phyloP scores from a whole-genome alignment of 2,329 filamentous ascomycete species.

The Mycosphaerella sp. region DNA sequence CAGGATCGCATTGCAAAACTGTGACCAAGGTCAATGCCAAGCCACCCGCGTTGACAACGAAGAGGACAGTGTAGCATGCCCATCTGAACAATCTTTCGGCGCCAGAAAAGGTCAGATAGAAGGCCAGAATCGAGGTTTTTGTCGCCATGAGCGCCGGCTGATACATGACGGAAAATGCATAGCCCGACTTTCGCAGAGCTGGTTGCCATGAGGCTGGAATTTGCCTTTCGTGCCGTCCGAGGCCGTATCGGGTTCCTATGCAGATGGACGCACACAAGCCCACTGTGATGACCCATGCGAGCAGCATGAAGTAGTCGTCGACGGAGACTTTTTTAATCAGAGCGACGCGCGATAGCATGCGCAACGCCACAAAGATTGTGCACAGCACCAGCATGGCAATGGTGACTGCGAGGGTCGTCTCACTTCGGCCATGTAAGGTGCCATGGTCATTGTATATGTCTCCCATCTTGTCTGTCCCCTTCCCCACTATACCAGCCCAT shows the following conservation, averaged over 20 bases:
- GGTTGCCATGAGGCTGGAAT: slow-evolving; percentile 48
- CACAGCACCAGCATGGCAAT: slow-evolving; percentile 61
- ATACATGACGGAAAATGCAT: slow-evolving; percentile 57
- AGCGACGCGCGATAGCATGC: slow-evolving; percentile 64
- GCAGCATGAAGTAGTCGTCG: slow-evolving; percentile 75
- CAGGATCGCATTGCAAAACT: slow-evolving; percentile 75
- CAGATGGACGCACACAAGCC: slow-evolving; percentile 62
- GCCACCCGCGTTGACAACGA: slow-evolving; percentile 72
- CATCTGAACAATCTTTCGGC: slow-evolving; percentile 70
- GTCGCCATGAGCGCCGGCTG: slow-evolving; percentile 86
- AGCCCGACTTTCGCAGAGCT: slow-evolving; percentile 52
- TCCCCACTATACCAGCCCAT: slow-evolving; percentile 15
- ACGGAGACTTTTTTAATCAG: slow-evolving; percentile 65
- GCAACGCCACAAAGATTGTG: slow-evolving; percentile 66
- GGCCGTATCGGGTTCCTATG: slow-evolving; percentile 56
- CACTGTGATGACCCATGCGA: slow-evolving; percentile 69
- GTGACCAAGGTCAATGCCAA: slow-evolving; percentile 76
- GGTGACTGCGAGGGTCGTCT: slow-evolving; percentile 62
- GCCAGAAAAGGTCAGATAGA: slow-evolving; percentile 77
- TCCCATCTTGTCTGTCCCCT: slow-evolving; percentile 16
- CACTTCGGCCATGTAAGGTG: slow-evolving; percentile 29
- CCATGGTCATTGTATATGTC: slow-evolving; percentile 22
- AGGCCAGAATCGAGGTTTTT: slow-evolving; percentile 87
- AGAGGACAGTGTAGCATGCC: slow-evolving; percentile 73
- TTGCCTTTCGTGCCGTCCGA: slow-evolving; percentile 61